Evolutionary conservation across 257 asterid species (phyloP), one percentile per base, ranked within the genome.

Genomic region (Nicotiana otophora): DNA sequence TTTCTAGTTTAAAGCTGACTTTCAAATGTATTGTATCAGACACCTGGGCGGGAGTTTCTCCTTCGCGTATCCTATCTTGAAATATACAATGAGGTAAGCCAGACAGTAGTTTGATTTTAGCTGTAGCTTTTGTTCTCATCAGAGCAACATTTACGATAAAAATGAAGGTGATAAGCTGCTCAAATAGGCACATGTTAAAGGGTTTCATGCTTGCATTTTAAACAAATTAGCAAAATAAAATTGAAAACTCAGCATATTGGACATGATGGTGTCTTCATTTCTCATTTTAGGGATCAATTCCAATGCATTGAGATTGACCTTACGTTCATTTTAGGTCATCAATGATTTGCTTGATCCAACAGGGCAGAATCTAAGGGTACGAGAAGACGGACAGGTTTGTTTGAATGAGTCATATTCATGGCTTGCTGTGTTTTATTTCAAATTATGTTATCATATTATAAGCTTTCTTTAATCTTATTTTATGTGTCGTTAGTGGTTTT

Each of bases 41-140:
- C 94, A 82, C 97, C 98, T 77, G 92, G 92, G 67, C 88, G 96
- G 80, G 96, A 92, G 87, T 93, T 90, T 88, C 98, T 93, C 80
- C 98, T 93, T 67, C 93, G 97, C 55, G 97, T 93, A 81, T 93
- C 98, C 51, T 93, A 92, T 84, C 85, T 93, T 88, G 98, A 93
- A 89, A 93, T 93, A 48, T 93, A 93, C 86, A 93, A 93, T 31
- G 98, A 93, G 97, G 98, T 91, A 64, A 86, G 94, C 86, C 79
- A 48, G 66, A 15, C 77, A 63, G 9, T 75, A 51, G 30, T 51
- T 53, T 75, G 55, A 74, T 54, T 65, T 65, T 30, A 63, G 83
- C 62, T 54, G 74, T 36, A 60, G 53, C 51, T 75, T 31, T 54
- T 2, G 23, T 79, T 79, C 60, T 39, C 34, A 46, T 79, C 19